Base-by-base conservation (phyloP, 768 basidiomycete species). In the Boletus pseudopeckii region DNA sequence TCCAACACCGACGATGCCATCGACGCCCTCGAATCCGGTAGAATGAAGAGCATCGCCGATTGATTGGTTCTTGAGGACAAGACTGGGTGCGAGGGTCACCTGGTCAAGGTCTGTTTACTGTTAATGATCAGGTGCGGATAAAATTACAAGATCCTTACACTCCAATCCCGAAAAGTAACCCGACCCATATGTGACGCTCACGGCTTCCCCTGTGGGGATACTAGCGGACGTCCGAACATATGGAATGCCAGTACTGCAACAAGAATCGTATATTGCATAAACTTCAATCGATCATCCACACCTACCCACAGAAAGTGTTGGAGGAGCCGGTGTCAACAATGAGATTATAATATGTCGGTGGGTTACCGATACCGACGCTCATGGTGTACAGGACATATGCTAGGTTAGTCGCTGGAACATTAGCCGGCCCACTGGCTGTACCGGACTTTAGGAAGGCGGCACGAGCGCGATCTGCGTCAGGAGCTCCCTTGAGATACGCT, bases 261-360 rank as follows among this genome's bases (percentile, higher is more conserved):
- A 33, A 45, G 7, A 18, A 36, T 49, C 7, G 9, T 38, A 26
- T 17, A 30, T 28, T 20, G 8, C 4, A 26, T 4, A 18, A 26
- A 32, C 20, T 20, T 61, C 37, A 17, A 55, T 36, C 8, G 10
- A 24, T 6, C 17, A 11, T 43, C 14, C 42, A 42, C 2, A 49
- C 55, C n/a, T 17, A 53, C 48, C 56, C 60, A 46, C 70, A 60
- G 48, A 71, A 71, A 0, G 64, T 72, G 48, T 69, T 72, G 15
- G 71, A 67, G 26, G 61, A 63, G 6, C 72, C 69, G 4, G 72
- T 73, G 50, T 73, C 72, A 14, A 71, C 53, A 7, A 71, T 36
- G 8, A 71, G 60, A 42, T 63, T 59, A 51, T 69, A 66, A 36
- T 67, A 57, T 9, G 66, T 70, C 6, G 58, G 37, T 18, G 69